Percentiles rank a stretch among this genome's conserved stretches.
These are phyloP conservation scores for Ceratobasidium sp. DNA, from an alignment of 1,284 basidiomycete species.

Conservation along the genomic window DNA sequence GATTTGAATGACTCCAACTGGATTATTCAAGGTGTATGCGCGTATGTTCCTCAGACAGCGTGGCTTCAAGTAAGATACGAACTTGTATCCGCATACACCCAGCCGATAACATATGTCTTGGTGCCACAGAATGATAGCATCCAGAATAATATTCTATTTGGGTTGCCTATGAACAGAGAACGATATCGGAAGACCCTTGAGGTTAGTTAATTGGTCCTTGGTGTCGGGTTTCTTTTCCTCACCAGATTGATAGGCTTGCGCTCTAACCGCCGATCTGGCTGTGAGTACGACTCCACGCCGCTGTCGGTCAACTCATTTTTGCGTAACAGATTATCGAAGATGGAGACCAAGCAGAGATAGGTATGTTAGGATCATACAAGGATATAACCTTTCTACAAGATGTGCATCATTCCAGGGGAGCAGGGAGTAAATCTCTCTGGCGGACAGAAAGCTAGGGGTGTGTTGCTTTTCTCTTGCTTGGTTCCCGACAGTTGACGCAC, in stretches of 20 bases:
- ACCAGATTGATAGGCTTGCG: conserved; percentile 63
- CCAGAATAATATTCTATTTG: conserved; percentile 95
- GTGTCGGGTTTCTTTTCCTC: background rate
- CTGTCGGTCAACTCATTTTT: too few relatives aligned
- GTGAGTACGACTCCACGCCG: background rate
- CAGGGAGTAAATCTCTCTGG: conserved; percentile 85
- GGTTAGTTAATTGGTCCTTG: conserved; percentile 53
- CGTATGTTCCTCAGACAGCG: conserved; percentile 90
- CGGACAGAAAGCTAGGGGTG: conserved; percentile 83
- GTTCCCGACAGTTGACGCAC: conserved; percentile 43
- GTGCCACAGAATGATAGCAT: conserved; percentile 85
- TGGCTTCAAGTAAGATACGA: conserved; percentile 52
- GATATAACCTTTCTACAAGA: too few relatives aligned
- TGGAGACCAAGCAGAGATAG: conserved; percentile 93
- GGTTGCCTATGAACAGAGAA: conserved; percentile 80
- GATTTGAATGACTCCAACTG: conserved; percentile 69
- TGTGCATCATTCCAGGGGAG: conserved; percentile 59
- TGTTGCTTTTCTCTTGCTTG: conserved; percentile 66
- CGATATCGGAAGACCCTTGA: conserved; percentile 84
- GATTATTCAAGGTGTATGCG: conserved; percentile 83
- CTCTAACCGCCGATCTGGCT: conserved; percentile 74
- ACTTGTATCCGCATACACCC: background rate
- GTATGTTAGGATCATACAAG: conserved; percentile 54
- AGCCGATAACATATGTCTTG: conserved; percentile 65
- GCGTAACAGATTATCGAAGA: conserved; percentile 88